phyloP scores from a whole-genome alignment of 352 stramenopile genomes.

The Globisporangium canariense region DNA sequence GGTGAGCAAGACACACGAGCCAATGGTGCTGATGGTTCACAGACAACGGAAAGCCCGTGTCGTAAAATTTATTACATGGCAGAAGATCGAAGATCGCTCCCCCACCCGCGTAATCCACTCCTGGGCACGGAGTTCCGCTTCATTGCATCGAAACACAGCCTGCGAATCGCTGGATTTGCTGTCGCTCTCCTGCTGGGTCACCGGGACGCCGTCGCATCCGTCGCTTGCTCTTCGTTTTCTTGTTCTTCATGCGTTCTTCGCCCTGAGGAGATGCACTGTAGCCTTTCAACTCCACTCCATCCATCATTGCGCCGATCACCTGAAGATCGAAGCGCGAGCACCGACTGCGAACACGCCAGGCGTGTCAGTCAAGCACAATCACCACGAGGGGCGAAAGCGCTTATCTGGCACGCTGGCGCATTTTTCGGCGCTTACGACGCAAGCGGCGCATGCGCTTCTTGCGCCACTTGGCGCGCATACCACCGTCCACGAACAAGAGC shows the following conservation, averaged over 20 bases:
- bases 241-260: too few relatives aligned
- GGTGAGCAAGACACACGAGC: not conserved
- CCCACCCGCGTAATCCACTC: not conserved
- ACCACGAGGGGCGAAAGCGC: conserved; percentile 18
- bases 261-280: too few relatives aligned
- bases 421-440: conserved; percentile 98
- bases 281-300: too few relatives aligned
- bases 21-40: not conserved
- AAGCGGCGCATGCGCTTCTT: conserved; percentile 99
- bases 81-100: not conserved
- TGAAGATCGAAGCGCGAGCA: too few relatives aligned
- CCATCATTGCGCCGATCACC: too few relatives aligned
- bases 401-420: conserved; percentile 99
- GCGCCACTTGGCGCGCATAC: conserved; percentile 96
- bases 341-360: not conserved
- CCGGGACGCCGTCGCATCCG: too few relatives aligned
- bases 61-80: conserved; percentile 4
- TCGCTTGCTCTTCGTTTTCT: too few relatives aligned
- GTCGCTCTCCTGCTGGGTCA: too few relatives aligned
- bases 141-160: not conserved
- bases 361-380: conserved; percentile 6
- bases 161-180: not conserved
- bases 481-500: conserved; percentile 88
- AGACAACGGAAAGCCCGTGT: conserved; percentile 4
- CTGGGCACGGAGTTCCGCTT: not conserved